These are phyloP conservation scores for Cronartium ribicola DNA, from an alignment of 1,284 basidiomycete species.

Conservation along the genomic window DNA sequence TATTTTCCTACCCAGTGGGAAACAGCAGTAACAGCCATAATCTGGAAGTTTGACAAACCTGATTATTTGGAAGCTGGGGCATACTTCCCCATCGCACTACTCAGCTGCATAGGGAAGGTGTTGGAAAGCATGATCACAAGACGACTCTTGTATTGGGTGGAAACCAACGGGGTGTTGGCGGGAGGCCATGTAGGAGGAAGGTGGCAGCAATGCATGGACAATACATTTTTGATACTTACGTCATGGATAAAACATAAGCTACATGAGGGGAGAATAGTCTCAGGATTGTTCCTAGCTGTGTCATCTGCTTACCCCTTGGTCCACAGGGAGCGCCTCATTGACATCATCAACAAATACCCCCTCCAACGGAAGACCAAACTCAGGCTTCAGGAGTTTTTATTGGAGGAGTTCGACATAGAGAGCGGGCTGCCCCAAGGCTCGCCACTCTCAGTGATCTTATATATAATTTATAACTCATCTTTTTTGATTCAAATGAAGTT, in stretches of 20 bases:
- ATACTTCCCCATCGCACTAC: background rate
- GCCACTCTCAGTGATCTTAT: slow-evolving; percentile 9
- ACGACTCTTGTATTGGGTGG: background rate
- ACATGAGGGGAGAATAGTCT: background rate
- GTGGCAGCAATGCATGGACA: background rate
- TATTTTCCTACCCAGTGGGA: background rate
- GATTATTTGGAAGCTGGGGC: background rate
- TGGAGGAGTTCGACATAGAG: background rate
- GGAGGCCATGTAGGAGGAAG: slow-evolving; percentile 6
- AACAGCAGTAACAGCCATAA: background rate
- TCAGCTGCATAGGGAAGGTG: background rate
- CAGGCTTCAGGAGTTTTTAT: background rate
- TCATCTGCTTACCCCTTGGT: background rate
- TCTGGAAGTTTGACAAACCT: background rate
- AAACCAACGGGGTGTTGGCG: background rate
- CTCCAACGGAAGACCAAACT: background rate
- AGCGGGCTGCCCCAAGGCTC: slow-evolving; percentile 1
- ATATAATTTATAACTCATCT: slow-evolving; percentile 4
- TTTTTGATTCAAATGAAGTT: background rate
- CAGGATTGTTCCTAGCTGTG: background rate
- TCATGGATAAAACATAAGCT: background rate
- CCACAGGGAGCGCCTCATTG: background rate
- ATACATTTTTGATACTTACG: background rate
- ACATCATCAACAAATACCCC: background rate
- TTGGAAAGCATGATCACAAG: background rate